These are phyloP conservation scores for Ceratobasidium sp. DNA, from an alignment of 1,284 basidiomycete species.

Conservation along the genomic window DNA sequence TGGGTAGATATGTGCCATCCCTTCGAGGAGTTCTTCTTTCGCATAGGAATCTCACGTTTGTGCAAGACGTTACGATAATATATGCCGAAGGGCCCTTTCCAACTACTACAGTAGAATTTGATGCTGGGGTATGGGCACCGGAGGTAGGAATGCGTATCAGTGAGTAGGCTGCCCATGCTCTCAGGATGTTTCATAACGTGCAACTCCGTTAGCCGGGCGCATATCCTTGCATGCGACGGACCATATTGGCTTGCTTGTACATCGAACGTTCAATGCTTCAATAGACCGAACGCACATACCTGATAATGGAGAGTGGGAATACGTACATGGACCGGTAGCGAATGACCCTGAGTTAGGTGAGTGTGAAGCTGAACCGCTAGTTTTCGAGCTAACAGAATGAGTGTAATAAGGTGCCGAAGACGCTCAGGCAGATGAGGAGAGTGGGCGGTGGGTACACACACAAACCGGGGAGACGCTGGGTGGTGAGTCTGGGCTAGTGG, in stretches of 20 bases:
- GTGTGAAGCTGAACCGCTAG: constrained; percentile 49
- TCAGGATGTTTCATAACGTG: background rate
- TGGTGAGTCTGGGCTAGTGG: constrained; percentile 75
- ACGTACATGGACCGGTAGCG: constrained; percentile 85
- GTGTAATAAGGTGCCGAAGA: constrained; percentile 55
- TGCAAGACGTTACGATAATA: constrained; percentile 77
- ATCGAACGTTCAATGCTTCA: constrained; percentile 96
- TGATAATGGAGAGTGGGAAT: constrained; percentile 79
- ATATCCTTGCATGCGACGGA: constrained; percentile 94
- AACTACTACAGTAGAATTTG: constrained; percentile 81
- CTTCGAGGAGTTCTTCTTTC: constrained; percentile 90
- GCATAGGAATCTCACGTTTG: constrained; percentile 83
- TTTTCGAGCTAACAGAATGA: constrained; percentile 46
- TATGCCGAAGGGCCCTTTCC: constrained; percentile 91
- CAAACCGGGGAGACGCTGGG: constrained; percentile 81
- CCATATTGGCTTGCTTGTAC: constrained; percentile 92
- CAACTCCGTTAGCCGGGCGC: constrained; percentile 73
- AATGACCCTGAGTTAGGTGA: constrained; percentile 79
- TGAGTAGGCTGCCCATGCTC: constrained; percentile 60
- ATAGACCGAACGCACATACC: constrained; percentile 95
- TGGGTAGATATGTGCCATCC: constrained; percentile 85
- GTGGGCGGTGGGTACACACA: constrained; percentile 87
- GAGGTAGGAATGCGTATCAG: constrained; percentile 87
- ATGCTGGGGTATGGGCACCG: constrained; percentile 92
- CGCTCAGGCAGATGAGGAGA: constrained; percentile 60